Evolutionary conservation across 495 filamentous ascomycete genomes (phyloP).

Genomic region (Penicillium mononematosum): DNA sequence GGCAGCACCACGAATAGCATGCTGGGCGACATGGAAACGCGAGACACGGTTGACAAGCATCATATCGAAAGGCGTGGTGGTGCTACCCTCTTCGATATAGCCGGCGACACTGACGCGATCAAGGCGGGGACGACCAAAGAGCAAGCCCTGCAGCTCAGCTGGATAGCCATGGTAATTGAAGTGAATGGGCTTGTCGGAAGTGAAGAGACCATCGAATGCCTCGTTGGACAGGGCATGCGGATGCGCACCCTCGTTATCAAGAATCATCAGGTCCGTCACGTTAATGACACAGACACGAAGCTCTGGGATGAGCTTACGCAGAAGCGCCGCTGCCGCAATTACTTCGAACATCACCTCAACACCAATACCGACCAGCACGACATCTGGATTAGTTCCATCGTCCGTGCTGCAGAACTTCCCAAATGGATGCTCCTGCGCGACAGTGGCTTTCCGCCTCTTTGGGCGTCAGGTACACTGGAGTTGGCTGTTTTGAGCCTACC

Average conservation of each 20-base stretch:
- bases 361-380: slow-evolving; percentile 69
- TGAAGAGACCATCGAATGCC: slow-evolving; percentile 62
- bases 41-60: slow-evolving; percentile 65
- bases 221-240: slow-evolving; percentile 58
- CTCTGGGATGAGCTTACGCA: slow-evolving; percentile 51
- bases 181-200: slow-evolving; percentile 55
- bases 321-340: slow-evolving; percentile 59
- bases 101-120: slow-evolving; percentile 58
- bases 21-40: slow-evolving; percentile 60
- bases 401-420: slow-evolving; percentile 65
- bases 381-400: slow-evolving; percentile 58
- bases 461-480: slow-evolving; percentile 62
- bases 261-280: slow-evolving; percentile 71
- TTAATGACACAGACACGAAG: slow-evolving; percentile 66
- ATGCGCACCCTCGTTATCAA: slow-evolving; percentile 57
- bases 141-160: slow-evolving; percentile 59
- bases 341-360: slow-evolving; percentile 72
- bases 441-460: slow-evolving; percentile 69
- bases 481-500: slow-evolving; percentile 72
- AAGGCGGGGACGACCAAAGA: slow-evolving; percentile 57
- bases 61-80: slow-evolving; percentile 75
- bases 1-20: slow-evolving; percentile 53
- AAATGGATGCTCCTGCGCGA: slow-evolving; percentile 60
- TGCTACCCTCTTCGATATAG: slow-evolving; percentile 70
- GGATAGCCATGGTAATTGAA: slow-evolving; percentile 75